Evolutionary conservation across 148 eudicot genomes (phyloP), one percentile per base, ranked within the genome.

Genomic region (Rhododendron ovatum): DNA sequence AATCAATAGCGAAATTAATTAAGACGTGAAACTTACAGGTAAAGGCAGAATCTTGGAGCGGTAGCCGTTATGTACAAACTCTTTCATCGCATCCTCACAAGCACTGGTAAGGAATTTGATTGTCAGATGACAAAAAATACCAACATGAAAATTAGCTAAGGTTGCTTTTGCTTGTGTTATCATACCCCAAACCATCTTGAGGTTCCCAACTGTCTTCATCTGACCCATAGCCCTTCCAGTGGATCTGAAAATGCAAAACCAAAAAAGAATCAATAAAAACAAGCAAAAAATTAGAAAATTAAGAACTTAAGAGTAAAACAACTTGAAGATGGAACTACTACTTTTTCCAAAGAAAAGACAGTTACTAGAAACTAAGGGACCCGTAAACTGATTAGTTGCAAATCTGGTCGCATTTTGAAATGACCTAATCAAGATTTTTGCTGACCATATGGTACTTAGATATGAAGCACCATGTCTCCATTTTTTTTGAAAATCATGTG

Each of bases 151-250:
- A 80, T 4, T 14, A 78, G 2, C 11, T 11, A 2, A 47, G 48
- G 15, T 45, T 48, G 53, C 39, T 50, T 50, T 50, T 50, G 22
- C 11, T 50, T 37, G 28, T 11, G 24, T 35, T 65, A 3, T 24
- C 89, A 88, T 91, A 97, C 99, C 96, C 84, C 13, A 96, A 75
- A 7, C 95, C 92, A 8, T 93, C 96, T 39, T 88, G 18, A 5
- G 98, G 99, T 84, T 97, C 99, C 99, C 98, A 97, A 0, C 95
- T 87, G 83, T 97, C 98, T 2, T 93, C 89, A 48, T 86, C 89
- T 0, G 91, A 84, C 0, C 95, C 99, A 88, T 95, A 97, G 30
- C 93, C 93, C 89, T 91, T 94, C 99, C 98, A 97, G 0, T 92
- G 90, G 0, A 97, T 92, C 99, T 96, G 78, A 17, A 86, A 47